Conservation (phyloP, 352 stramenopile genomes). For the Pythium phragmitis region DNA sequence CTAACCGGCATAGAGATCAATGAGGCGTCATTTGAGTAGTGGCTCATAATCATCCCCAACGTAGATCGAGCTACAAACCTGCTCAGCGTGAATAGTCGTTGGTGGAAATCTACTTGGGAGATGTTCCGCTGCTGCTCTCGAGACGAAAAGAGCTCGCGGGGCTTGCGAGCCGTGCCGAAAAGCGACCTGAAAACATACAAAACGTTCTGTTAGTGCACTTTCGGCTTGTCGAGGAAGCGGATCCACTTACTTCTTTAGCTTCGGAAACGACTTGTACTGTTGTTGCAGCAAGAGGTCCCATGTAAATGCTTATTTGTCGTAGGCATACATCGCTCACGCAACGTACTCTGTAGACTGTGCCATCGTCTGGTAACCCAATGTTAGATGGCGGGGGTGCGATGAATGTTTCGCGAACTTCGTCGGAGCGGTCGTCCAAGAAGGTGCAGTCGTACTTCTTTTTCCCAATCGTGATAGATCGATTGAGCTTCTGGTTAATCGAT, state of each 20-base stretch:
- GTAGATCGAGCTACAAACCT: constrained; percentile 33
- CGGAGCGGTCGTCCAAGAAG: constrained; percentile 73
- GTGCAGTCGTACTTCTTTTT: constrained; percentile 86
- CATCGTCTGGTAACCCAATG: constrained; percentile 74
- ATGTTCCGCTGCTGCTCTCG: constrained; percentile 75
- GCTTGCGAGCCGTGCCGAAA: constrained; percentile 72
- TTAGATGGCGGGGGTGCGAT: constrained; percentile 79
- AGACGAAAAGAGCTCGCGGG: constrained; percentile 69
- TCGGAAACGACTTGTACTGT: constrained; percentile 80
- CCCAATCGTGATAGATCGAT: constrained; percentile 64
- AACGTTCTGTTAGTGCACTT: neutral
- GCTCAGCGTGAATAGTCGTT: constrained; percentile 61
- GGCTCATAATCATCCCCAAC: neutral
- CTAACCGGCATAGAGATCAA: constrained; percentile 20
- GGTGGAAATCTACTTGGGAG: constrained; percentile 72
- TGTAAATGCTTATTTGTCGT: neutral
- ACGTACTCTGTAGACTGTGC: constrained; percentile 71
- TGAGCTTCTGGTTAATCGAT: constrained; percentile 86
- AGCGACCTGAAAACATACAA: constrained; percentile 36
- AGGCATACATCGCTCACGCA: neutral
- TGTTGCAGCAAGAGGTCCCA: neutral
- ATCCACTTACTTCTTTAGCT: constrained; percentile 68
- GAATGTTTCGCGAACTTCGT: constrained; percentile 83
- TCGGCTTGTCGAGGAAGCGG: neutral
- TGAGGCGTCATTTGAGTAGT: neutral